Conservation (phyloP, 305 asterid genomes). For the Solanum hybrid region DNA sequence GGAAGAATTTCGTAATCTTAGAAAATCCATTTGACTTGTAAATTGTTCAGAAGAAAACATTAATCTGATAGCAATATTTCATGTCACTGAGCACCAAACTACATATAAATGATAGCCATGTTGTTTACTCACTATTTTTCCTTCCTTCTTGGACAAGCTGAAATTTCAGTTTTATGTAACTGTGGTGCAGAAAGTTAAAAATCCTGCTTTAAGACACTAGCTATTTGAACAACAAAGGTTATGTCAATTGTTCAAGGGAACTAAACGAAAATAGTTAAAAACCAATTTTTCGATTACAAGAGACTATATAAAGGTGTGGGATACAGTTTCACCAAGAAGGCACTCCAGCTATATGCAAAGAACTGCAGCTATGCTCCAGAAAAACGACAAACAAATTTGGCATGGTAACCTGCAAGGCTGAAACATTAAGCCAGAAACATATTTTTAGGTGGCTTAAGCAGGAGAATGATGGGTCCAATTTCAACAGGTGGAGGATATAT, state of each 20-base stretch:
- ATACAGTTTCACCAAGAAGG: not conserved
- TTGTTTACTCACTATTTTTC: not conserved
- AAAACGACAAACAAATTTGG: not conserved
- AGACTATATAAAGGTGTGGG: not conserved
- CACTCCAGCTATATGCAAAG: not conserved
- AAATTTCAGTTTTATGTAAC: not conserved
- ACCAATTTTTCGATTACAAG: not conserved
- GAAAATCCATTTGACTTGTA: not conserved
- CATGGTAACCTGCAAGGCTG: not conserved
- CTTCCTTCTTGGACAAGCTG: not conserved
- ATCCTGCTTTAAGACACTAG: not conserved
- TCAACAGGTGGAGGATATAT: not conserved
- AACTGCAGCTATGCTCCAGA: not conserved
- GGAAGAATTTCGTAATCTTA: not conserved
- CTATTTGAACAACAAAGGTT: not conserved
- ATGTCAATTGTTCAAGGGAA: not conserved
- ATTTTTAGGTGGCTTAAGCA: not conserved
- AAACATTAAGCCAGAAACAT: not conserved
- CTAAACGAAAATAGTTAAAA: not conserved
- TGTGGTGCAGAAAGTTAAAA: not conserved
- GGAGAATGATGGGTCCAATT: not conserved
- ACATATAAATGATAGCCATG: not conserved
- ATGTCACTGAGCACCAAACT: not conserved
- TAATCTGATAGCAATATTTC: not conserved
- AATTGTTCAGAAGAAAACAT: not conserved